These are phyloP conservation scores for Cinnamomum chago DNA, from an alignment of 164 flowering plant species.

Conservation along the genomic window DNA sequence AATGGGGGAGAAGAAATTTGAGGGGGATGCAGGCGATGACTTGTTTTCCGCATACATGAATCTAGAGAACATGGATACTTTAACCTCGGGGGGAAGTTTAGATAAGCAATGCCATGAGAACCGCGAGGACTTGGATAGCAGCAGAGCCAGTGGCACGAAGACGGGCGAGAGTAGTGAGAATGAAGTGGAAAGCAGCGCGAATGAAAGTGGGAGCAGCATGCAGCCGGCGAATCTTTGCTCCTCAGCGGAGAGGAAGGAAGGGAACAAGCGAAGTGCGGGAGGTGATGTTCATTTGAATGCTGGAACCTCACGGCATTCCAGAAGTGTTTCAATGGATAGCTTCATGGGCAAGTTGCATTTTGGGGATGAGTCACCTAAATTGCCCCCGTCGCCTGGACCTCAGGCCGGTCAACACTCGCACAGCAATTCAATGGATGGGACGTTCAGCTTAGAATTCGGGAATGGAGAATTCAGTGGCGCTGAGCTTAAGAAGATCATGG, in stretches of 20 bases:
- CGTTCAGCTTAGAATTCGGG: slow-evolving; percentile 65
- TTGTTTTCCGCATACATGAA: slow-evolving; percentile 81
- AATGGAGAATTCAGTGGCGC: slow-evolving; percentile 67
- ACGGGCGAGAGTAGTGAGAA: slow-evolving; percentile 87
- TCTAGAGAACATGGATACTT: slow-evolving; percentile 63
- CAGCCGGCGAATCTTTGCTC: slow-evolving; percentile 22
- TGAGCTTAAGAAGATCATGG: slow-evolving; percentile 69
- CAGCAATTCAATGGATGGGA: slow-evolving; percentile 61
- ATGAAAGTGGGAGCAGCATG: slow-evolving; percentile 51
- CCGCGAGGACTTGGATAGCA: slow-evolving; percentile 64
- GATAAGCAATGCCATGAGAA: slow-evolving; percentile 47
- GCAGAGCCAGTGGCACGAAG: slow-evolving; percentile 75
- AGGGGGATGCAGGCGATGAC: slow-evolving; percentile 81
- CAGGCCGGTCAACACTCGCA: slow-evolving; percentile 55
- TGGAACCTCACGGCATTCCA: slow-evolving; percentile 33
- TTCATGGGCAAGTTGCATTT: slow-evolving; percentile 47
- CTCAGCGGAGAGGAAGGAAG: slow-evolving; percentile 50
- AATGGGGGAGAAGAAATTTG: slow-evolving; percentile 68
- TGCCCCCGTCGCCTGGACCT: slow-evolving; percentile 45
- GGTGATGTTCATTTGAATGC: slow-evolving; percentile 35
- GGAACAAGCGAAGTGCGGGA: slow-evolving; percentile 35
- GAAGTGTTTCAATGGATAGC: slow-evolving; percentile 64
- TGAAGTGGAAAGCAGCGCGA: slow-evolving; percentile 81
- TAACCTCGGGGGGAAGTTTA: slow-evolving; percentile 62
- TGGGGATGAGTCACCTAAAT: slow-evolving; percentile 58